Evolutionary conservation across 495 filamentous ascomycete species (phyloP), one percentile per base, ranked within the genome.

Genomic region (Sphaerosporella brunnea): DNA sequence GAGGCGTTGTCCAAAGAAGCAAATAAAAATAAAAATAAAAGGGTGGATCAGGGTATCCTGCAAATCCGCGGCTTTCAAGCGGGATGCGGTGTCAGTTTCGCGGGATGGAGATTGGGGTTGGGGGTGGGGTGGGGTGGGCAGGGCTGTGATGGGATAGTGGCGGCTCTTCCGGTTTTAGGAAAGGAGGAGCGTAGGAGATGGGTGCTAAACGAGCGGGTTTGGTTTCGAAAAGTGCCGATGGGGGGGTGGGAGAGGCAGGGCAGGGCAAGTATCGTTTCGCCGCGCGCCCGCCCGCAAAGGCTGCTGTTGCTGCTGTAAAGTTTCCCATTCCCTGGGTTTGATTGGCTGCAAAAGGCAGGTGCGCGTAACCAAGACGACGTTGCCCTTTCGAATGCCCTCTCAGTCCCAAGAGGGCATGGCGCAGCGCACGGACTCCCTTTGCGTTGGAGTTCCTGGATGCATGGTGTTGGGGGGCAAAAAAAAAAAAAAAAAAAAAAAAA

Each of bases 341-440:
- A 59, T 59, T 59, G 56, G 56, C 56, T 59, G 25, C 7, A 59
- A 53, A 26, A 47, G 55, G 56, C 55, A 59, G 56, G 56, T 59
- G 54, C 47, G 53, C 48, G 55, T 49, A 58, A 51, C 43, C 24
- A 36, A 47, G 47, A 37, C 8, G n/a, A 51, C 49, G 53, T 51
- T 48, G 44, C 25, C 53, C 53, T 49, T 58, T 48, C 50, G 48
- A 50, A n/a, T n/a, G n/a, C n/a, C n/a, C n/a, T 45, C 53, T 44
- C 55, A 51, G 51, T 58, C 47, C 54, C 20, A 58, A 49, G 51
- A 58, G 25, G 51, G 55, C 54, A 59, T 59, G 52, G 55, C 51
- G 43, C 40, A 26, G 24, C 20, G 41, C 41, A 44, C 41, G 41
- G 41, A 19, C n/a, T n/a, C n/a, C n/a, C 41, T 13, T 44, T 21